Base-by-base conservation (phyloP, 2,329 filamentous ascomycete genomes). In the Hypomyces perniciosus region DNA sequence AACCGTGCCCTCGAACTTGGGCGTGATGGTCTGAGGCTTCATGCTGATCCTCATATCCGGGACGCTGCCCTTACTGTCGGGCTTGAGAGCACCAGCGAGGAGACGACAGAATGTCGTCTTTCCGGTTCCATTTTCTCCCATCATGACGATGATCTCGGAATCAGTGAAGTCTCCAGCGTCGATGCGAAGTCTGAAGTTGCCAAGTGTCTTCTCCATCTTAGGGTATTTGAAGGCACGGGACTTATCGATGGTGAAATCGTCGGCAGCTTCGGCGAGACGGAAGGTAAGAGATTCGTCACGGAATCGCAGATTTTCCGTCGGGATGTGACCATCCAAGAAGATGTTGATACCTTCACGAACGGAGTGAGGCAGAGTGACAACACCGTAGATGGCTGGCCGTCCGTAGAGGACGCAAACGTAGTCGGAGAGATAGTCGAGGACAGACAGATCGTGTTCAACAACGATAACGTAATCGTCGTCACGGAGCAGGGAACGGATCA, bases 271-370 rank as follows among this genome's bases (percentile, higher is more conserved):
- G 44, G 87, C 83, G 56, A 97, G 88, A 61, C 91, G 88, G 84
- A 99, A 99, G 44, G 92, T 93, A 56, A 99, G 77, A 52, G 90
- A 95, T 67, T 99, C 93, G 52, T 97, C 91, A 64, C 93, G 87
- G 86, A 99, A 97, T 62, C 93, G 90, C 74, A 99, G 72, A 74
- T 99, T 99, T 75, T 99, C 93, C 2, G 93, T 97, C 20, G 93
- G 93, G 53, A 97, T 96, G 72, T 97, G 90, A 59, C 93, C 93
- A 63, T 99, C 93, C 50, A 99, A 79, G 84, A 97, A 99, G 68
- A 97, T 95, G 68, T 96, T 97, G 84, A 97, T 96, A 72, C 91
- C 93, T 81, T 99, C 93, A 66, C 93, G 90, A 54, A 99, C 93
- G 4, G 93, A 97, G 63, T 93, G 81, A 46, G 93, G 93, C 26